phyloP scores from a whole-genome alignment of 139 green algal species.

The Nannochloris sp. region DNA sequence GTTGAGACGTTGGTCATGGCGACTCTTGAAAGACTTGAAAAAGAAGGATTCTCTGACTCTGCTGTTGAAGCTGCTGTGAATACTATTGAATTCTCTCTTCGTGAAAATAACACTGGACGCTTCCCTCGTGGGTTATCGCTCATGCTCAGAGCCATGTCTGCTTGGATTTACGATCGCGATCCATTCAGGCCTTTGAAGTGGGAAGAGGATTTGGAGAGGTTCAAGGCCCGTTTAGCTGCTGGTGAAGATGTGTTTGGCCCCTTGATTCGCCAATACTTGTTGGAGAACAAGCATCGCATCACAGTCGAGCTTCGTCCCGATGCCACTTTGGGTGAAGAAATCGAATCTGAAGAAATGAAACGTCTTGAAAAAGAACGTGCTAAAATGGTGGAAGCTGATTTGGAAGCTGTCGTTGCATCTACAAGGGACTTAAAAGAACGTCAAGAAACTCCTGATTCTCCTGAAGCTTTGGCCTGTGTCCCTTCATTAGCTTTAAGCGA shows the following conservation, averaged over 20 bases:
- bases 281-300: conserved; percentile 87
- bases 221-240: conserved; percentile 80
- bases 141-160: conserved; percentile 88
- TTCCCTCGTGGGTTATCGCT: conserved; percentile 93
- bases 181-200: conserved; percentile 88
- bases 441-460: conserved; percentile 92
- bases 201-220: conserved; percentile 69
- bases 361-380: conserved; percentile 25
- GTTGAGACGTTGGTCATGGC: conserved; percentile 79
- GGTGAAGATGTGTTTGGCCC: conserved; percentile 88
- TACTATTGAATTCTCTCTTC: conserved; percentile 95
- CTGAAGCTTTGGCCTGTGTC: conserved; percentile 82
- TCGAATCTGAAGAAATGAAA: conserved; percentile 66
- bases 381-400: conserved; percentile 18
- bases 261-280: conserved; percentile 81
- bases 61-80: conserved; percentile 92
- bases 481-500: conserved; percentile 73
- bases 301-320: conserved; percentile 80
- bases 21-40: conserved; percentile 61
- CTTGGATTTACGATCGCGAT: conserved; percentile 96
- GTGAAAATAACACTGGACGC: conserved; percentile 98
- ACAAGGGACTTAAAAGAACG: conserved; percentile 78
- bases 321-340: conserved; percentile 38
- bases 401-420: conserved; percentile 45
- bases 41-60: conserved; percentile 60